Conservation (phyloP, 2,329 filamentous ascomycete species). For the Xylariaceae sp. region DNA sequence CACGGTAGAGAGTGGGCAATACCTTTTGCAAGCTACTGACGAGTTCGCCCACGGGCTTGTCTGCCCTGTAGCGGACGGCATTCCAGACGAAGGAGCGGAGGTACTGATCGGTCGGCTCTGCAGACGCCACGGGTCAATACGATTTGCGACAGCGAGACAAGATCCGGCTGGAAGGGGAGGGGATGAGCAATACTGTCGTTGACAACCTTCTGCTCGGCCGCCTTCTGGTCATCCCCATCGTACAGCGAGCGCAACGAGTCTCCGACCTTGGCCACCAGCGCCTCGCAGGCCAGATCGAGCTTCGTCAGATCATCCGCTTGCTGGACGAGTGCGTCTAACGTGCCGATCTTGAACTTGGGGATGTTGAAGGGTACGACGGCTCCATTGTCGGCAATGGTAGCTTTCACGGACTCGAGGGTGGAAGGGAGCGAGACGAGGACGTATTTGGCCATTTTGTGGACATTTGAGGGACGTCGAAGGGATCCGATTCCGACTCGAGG, state of each 20-base stretch:
- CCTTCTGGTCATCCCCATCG: slow-evolving; percentile 76
- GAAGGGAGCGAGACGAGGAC: slow-evolving; percentile 85
- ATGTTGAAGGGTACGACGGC: slow-evolving; percentile 72
- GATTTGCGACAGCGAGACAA: neutral
- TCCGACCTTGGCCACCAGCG: slow-evolving; percentile 79
- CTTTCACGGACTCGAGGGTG: slow-evolving; percentile 68
- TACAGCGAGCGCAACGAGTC: slow-evolving; percentile 80
- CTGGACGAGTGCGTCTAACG: slow-evolving; percentile 87
- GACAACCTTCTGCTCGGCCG: slow-evolving; percentile 82
- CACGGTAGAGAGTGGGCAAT: neutral
- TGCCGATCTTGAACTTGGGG: slow-evolving; percentile 96
- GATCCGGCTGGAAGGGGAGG: neutral
- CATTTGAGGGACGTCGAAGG: slow-evolving; percentile 12
- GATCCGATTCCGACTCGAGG: neutral
- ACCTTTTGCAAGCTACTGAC: slow-evolving; percentile 87
- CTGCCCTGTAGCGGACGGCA: slow-evolving; percentile 92
- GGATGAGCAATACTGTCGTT: slow-evolving; percentile 69
- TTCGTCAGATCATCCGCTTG: slow-evolving; percentile 94
- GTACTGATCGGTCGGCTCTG: slow-evolving; percentile 95
- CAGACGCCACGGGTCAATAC: slow-evolving; percentile 25
- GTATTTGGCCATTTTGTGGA: slow-evolving; percentile 54
- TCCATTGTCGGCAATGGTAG: slow-evolving; percentile 71
- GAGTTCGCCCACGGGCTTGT: slow-evolving; percentile 82
- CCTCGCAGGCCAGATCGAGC: slow-evolving; percentile 73
- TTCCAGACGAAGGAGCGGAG: slow-evolving; percentile 89